Conservation (phyloP, 2,329 filamentous ascomycete species). For the Alternaria panax region DNA sequence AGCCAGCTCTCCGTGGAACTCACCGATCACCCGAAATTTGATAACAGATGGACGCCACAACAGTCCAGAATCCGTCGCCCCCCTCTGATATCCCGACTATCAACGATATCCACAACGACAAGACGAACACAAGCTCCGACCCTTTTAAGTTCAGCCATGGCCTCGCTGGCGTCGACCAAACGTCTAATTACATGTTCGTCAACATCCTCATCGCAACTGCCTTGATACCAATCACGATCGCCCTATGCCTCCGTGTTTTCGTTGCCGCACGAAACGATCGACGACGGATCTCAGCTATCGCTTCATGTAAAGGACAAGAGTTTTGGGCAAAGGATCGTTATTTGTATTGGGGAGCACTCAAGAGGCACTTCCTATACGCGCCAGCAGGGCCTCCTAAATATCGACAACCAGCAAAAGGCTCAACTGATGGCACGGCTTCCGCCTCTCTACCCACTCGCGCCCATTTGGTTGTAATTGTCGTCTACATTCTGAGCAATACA, state of each 20-base stretch:
- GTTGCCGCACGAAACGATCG: slow-evolving; percentile 15
- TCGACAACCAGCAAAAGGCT: slow-evolving; percentile 52
- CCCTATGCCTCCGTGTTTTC: slow-evolving; percentile 13
- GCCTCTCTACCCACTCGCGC: slow-evolving; percentile 52
- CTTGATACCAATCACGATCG: slow-evolving; percentile 10
- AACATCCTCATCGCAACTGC: slow-evolving; percentile 21
- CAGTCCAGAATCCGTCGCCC: neutral
- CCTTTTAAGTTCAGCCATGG: slow-evolving; percentile 49
- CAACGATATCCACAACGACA: slow-evolving; percentile 13
- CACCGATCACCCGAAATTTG: neutral
- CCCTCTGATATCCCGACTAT: neutral
- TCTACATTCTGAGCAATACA: slow-evolving; percentile 52
- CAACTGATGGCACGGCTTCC: slow-evolving; percentile 44
- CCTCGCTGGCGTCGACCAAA: slow-evolving; percentile 54
- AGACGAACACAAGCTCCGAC: slow-evolving; percentile 18
- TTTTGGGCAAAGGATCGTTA: slow-evolving; percentile 22
- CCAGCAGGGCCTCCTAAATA: slow-evolving; percentile 48
- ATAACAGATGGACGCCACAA: neutral
- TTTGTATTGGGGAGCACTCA: slow-evolving; percentile 37
- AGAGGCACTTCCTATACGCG: slow-evolving; percentile 51
- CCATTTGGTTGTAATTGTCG: slow-evolving; percentile 50
- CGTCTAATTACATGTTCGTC: slow-evolving; percentile 50
- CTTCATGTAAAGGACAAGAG: slow-evolving; percentile 14
- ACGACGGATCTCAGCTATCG: slow-evolving; percentile 15
- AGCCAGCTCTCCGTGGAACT: neutral